Evolutionary conservation across 225 moss, liverwort and hornwort species (phyloP).

Genomic region (Takakia lepidozioides): DNA sequence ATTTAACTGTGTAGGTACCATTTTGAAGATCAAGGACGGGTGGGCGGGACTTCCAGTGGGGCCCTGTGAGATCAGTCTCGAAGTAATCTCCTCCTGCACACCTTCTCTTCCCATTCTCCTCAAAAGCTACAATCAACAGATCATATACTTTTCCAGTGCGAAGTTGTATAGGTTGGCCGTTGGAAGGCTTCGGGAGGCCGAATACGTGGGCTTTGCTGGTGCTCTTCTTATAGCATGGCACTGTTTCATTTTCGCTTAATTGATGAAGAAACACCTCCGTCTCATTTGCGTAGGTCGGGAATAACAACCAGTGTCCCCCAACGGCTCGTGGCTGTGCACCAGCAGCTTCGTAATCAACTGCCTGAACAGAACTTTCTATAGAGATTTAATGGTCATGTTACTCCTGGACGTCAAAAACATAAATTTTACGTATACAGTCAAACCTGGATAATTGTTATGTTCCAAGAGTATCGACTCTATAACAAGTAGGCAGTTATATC

Average conservation of each 20-base stretch:
- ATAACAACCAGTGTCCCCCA: slow-evolving; percentile 9
- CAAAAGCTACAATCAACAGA: slow-evolving; percentile 43
- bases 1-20: slow-evolving; percentile 37
- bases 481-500: no score
- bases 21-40: slow-evolving; percentile 42
- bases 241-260: slow-evolving; percentile 30
- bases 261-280: slow-evolving; percentile 27
- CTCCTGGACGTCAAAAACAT: neutral
- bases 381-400: neutral
- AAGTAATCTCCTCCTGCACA: slow-evolving; percentile 72
- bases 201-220: slow-evolving; percentile 36
- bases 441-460: no score
- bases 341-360: slow-evolving; percentile 5
- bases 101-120: slow-evolving; percentile 31
- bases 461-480: no score
- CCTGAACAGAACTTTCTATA: neutral
- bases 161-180: slow-evolving; percentile 26
- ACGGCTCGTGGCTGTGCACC: slow-evolving; percentile 2
- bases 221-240: slow-evolving; percentile 29
- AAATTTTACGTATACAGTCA: neutral
- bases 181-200: slow-evolving; percentile 31
- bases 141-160: slow-evolving; percentile 24
- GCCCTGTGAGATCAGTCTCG: slow-evolving; percentile 49
- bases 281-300: slow-evolving; percentile 44
- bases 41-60: slow-evolving; percentile 51